These are phyloP conservation scores for Imleria badia DNA, from an alignment of 768 basidiomycete genomes.

Conservation along the genomic window DNA sequence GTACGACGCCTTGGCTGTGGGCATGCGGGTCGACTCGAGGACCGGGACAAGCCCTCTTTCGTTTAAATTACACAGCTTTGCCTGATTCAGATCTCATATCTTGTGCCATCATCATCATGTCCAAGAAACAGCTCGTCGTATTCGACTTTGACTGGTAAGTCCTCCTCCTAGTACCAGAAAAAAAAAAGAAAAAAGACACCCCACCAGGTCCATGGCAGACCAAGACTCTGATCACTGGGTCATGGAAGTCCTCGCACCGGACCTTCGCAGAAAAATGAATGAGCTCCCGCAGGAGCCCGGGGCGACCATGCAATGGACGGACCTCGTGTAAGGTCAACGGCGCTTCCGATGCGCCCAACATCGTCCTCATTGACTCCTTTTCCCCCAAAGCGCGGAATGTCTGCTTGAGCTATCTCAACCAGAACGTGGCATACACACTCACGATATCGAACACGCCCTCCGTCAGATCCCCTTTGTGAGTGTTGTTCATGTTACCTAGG, in stretches of 20 bases:
- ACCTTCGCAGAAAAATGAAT: constrained; percentile 76
- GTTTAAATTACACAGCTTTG: too few relatives aligned
- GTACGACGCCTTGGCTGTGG: constrained; percentile 73
- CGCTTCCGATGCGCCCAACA: not conserved
- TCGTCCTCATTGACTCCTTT: not conserved
- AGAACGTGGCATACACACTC: constrained; percentile 61
- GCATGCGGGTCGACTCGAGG: too few relatives aligned
- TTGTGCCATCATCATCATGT: too few relatives aligned
- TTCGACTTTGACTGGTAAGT: constrained; percentile 96
- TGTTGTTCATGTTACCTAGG: too few relatives aligned
- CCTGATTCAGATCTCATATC: too few relatives aligned
- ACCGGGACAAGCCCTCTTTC: too few relatives aligned
- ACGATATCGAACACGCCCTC: constrained; percentile 78
- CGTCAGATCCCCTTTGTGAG: constrained; percentile 83
- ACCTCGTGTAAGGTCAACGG: constrained; percentile 73
- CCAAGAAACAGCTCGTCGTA: constrained; percentile 73
- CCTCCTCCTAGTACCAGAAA: constrained; percentile 37
- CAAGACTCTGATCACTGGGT: constrained; percentile 97
- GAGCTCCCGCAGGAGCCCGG: constrained; percentile 50
- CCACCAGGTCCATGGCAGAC: constrained; percentile 84
- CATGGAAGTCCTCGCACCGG: constrained; percentile 82
- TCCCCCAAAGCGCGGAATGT: constrained; percentile 52
- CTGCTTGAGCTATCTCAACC: constrained; percentile 62
- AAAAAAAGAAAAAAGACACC: too few relatives aligned
- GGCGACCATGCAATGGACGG: constrained; percentile 79